phyloP scores from a whole-genome alignment of 371 early-diverging fungal species.

The Mucor saturninus region DNA sequence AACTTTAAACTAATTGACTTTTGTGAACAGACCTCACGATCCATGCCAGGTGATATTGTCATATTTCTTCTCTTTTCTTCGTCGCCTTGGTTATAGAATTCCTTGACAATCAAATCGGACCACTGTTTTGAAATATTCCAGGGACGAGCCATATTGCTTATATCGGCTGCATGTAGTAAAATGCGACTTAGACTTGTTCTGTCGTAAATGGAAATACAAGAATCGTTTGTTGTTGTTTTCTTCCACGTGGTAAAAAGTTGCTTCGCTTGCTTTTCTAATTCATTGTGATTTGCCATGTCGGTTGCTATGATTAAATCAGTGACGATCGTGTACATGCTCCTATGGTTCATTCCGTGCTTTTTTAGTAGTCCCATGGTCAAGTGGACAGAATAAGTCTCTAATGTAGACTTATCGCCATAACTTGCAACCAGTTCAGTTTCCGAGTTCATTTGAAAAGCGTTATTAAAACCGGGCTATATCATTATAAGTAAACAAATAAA shows the following conservation, averaged over 20 bases:
- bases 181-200: slow-evolving; percentile 55
- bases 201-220: neutral
- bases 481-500: slow-evolving; percentile 6
- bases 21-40: slow-evolving; percentile 74
- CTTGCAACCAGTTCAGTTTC: slow-evolving; percentile 64
- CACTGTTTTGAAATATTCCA: slow-evolving; percentile 86
- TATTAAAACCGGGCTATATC: slow-evolving; percentile 81
- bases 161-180: slow-evolving; percentile 87
- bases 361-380: slow-evolving; percentile 62
- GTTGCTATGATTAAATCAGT: slow-evolving; percentile 73
- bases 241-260: neutral
- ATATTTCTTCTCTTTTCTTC: slow-evolving; percentile 72
- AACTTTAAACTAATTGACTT: slow-evolving; percentile 80
- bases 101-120: slow-evolving; percentile 85
- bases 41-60: slow-evolving; percentile 89
- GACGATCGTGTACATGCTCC: slow-evolving; percentile 36
- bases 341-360: slow-evolving; percentile 55
- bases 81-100: slow-evolving; percentile 89
- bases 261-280: slow-evolving; percentile 56
- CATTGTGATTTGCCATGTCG: slow-evolving; percentile 83
- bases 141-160: slow-evolving; percentile 86
- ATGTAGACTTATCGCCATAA: slow-evolving; percentile 73
- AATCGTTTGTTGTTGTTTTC: neutral
- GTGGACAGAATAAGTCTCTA: slow-evolving; percentile 79
- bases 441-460: slow-evolving; percentile 80